These are phyloP conservation scores for Amyloporia xantha DNA, from an alignment of 768 basidiomycete genomes.

Conservation along the genomic window DNA sequence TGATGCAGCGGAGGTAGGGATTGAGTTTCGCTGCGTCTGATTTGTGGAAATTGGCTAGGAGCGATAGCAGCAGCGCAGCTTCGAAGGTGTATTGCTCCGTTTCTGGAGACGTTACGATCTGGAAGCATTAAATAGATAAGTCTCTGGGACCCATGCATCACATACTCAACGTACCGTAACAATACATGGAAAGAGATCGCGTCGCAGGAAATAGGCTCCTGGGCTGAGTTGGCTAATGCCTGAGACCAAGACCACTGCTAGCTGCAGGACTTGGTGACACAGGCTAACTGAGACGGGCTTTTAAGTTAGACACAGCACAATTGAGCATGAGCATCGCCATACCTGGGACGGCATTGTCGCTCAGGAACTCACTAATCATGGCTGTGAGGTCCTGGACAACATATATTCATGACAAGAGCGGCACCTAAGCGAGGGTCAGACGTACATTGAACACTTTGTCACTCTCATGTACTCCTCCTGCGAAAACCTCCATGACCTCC, in stretches of 20 bases:
- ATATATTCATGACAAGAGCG: background rate
- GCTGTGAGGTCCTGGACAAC: slow-evolving; percentile 40
- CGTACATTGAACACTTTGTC: slow-evolving; percentile 51
- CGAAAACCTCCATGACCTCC: slow-evolving; percentile 68
- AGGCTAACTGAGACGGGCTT: slow-evolving; percentile 43
- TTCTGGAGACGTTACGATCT: slow-evolving; percentile 53
- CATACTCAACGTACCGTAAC: slow-evolving; percentile 32
- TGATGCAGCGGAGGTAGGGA: slow-evolving; percentile 51
- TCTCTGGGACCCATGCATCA: background rate
- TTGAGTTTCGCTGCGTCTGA: slow-evolving; percentile 67
- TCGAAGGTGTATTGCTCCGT: slow-evolving; percentile 55
- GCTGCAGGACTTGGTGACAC: slow-evolving; percentile 49
- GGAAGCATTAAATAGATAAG: background rate
- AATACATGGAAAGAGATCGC: slow-evolving; percentile 53
- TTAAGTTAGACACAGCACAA: too few relatives aligned
- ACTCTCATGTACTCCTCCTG: slow-evolving; percentile 51
- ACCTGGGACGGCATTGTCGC: slow-evolving; percentile 42
- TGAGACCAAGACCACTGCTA: slow-evolving; percentile 52
- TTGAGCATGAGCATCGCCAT: too few relatives aligned
- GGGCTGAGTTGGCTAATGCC: slow-evolving; percentile 59
- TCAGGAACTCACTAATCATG: slow-evolving; percentile 40
- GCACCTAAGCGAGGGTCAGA: too few relatives aligned
- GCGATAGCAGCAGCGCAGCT: slow-evolving; percentile 49
- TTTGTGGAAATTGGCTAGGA: slow-evolving; percentile 67
- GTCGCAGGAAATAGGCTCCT: slow-evolving; percentile 63